Percentiles rank a stretch among this genome's conserved stretches.
Evolutionary conservation across 805 yeast genomes (phyloP).

Genomic region (Komagataella mondaviorum): DNA sequence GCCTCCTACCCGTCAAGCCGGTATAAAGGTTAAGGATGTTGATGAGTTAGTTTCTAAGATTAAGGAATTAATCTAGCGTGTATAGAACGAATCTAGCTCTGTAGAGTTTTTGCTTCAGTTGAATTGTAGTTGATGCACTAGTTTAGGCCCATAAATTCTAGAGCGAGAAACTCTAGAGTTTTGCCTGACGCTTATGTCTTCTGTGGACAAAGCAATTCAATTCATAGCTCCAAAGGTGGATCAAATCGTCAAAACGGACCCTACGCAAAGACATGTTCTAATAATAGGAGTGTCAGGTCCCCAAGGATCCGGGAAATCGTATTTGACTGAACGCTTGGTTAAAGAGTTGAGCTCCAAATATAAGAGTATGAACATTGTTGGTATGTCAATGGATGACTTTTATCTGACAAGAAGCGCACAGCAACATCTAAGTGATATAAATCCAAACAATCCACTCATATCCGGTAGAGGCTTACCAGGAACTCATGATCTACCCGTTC

Average conservation of each 20-base stretch:
- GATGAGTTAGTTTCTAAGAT: constrained; percentile 73
- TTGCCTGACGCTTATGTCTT: constrained; percentile 4
- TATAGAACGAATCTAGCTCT: background rate
- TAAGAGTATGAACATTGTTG: constrained; percentile 25
- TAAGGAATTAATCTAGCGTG: constrained; percentile 29
- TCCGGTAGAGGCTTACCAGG: constrained; percentile 86
- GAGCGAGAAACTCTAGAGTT: constrained; percentile 30
- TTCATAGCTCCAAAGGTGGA: constrained; percentile 14
- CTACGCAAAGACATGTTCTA: constrained; percentile 20
- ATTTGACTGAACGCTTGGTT: constrained; percentile 29
- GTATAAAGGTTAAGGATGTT: constrained; percentile 65
- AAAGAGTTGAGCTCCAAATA: constrained; percentile 17
- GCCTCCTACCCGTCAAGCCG: constrained; percentile 74
- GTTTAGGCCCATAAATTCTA: too few species aligned
- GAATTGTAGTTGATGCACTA: background rate
- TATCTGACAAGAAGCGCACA: constrained; percentile 63
- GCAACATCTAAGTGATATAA: constrained; percentile 21
- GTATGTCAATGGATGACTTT: constrained; percentile 75
- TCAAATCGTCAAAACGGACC: constrained; percentile 11
- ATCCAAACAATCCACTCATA: constrained; percentile 37
- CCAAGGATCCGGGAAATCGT: constrained; percentile 73
- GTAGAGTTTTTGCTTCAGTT: background rate
- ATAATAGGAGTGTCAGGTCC: constrained; percentile 55
- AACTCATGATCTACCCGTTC: constrained; percentile 63
- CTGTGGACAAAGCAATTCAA: constrained; percentile 8